Evolutionary conservation across 495 filamentous ascomycete genomes (phyloP), one percentile per base, ranked within the genome.

Genomic region (Ascobolus immersus): DNA sequence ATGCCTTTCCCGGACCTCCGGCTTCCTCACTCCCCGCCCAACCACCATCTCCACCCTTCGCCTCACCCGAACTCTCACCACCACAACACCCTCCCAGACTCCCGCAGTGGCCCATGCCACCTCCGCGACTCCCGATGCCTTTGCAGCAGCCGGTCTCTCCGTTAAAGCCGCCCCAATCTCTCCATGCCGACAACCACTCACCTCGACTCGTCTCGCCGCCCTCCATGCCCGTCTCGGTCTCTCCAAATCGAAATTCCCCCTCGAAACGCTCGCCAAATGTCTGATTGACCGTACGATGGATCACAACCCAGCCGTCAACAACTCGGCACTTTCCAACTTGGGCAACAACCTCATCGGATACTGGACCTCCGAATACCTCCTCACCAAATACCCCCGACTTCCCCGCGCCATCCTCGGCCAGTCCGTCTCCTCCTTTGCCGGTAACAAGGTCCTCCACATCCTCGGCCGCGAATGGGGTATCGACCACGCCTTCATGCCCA

Each of bases 211-310:
- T 58, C 76, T 96, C 47, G 69, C 82, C 40, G 80, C 86, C 36
- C 70, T 96, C 21, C 82, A 92, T 55, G 74, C 81, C 47, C 81
- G 86, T 47, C 72, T 96, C 30, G 68, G 68, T 33, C 71, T 96
- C 38, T 17, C 10, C 11, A 71, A 82, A 20, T 59, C 65, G 21
- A 72, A 70, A 52, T 61, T 93, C 41, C 89, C 86, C 5, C 55
- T 90, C 21, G 63, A 90, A 51, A 78, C 74, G 1, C 70, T 96
- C 33, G 80, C 78, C 35, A 70, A 86, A 24, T 66, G 77, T 31
- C 67, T 96, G 32, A 67, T 94, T 45, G 74, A 93, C 55, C 55
- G 63, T 20, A 74, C 81, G 12, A 80, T 84, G 13, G 81, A 94
- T 50, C 47, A 60, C 0, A 61, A 81, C 52, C 55, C 65, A 5